Conservation (phyloP, 176 grass and related monocot genomes). For the Oryza rufipogon region DNA sequence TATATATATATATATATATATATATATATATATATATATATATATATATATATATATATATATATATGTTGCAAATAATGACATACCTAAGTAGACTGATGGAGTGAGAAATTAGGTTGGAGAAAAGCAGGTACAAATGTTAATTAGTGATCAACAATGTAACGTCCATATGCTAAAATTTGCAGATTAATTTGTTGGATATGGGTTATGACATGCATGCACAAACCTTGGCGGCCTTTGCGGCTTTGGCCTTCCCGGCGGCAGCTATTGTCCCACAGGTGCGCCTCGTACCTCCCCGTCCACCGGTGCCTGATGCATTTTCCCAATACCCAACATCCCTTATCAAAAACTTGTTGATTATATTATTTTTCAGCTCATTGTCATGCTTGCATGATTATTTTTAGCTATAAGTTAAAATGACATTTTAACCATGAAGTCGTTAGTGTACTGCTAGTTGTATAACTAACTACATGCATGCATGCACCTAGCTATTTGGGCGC, state of each 20-base stretch:
- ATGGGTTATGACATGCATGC: conserved; percentile 31
- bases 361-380: background rate
- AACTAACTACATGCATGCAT: background rate
- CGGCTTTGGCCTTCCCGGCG: conserved; percentile 96
- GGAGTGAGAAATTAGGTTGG: conserved; percentile 8
- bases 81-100: conserved; percentile 85
- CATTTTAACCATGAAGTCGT: too few species aligned
- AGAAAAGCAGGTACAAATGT: conserved; percentile 3
- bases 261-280: conserved; percentile 99
- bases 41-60: background rate
- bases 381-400: background rate
- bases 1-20: background rate
- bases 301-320: conserved; percentile 71
- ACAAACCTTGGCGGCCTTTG: conserved; percentile 92
- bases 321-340: background rate
- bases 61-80: background rate
- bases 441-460: background rate
- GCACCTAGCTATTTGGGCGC: background rate
- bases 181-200: conserved; percentile 37
- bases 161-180: background rate
- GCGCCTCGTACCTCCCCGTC: conserved; percentile 97
- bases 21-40: background rate
- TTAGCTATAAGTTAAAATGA: background rate
- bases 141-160: conserved; percentile 10
- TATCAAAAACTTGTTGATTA: background rate